Evolutionary conservation across 179 eudicot genomes (phyloP).

Genomic region (Beta macrorhiza): DNA sequence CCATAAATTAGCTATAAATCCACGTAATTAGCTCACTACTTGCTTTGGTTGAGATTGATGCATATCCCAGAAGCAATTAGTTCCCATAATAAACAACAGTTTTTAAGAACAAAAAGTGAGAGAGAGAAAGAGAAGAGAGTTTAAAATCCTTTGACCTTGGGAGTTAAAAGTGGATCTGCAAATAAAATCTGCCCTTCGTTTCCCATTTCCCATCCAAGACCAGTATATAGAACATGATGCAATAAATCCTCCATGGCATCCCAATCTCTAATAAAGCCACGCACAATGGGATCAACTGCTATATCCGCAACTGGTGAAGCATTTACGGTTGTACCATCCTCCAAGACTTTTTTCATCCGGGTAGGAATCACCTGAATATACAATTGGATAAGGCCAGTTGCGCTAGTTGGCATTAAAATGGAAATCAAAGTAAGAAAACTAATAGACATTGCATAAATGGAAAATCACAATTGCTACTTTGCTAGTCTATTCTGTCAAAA

Average conservation of each 20-base stretch:
- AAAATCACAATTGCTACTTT: background rate
- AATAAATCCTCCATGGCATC: slow-evolving; percentile 90
- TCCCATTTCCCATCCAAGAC: slow-evolving; percentile 88
- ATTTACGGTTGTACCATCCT: slow-evolving; percentile 46
- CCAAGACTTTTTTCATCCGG: slow-evolving; percentile 68
- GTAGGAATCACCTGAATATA: slow-evolving; percentile 60
- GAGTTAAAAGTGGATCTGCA: slow-evolving; percentile 77
- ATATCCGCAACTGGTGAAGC: slow-evolving; percentile 39
- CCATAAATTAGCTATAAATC: background rate
- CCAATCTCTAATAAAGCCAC: slow-evolving; percentile 80
- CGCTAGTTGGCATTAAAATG: background rate
- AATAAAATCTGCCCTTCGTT: slow-evolving; percentile 83
- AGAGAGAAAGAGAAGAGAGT: slow-evolving; percentile 5
- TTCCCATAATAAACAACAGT: background rate
- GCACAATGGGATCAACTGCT: slow-evolving; percentile 66
- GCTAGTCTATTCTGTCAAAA: background rate
- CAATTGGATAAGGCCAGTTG: background rate
- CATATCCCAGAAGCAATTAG: background rate
- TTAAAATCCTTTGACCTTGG: slow-evolving; percentile 50
- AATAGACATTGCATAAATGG: background rate
- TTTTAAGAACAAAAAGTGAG: background rate
- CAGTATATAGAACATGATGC: slow-evolving; percentile 66
- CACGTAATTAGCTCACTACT: background rate
- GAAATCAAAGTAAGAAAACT: background rate
- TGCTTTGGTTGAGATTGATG: background rate